Evolutionary conservation across 2,329 filamentous ascomycete species (phyloP), one percentile per base, ranked within the genome.

Genomic region (Colletotrichum tabaci): DNA sequence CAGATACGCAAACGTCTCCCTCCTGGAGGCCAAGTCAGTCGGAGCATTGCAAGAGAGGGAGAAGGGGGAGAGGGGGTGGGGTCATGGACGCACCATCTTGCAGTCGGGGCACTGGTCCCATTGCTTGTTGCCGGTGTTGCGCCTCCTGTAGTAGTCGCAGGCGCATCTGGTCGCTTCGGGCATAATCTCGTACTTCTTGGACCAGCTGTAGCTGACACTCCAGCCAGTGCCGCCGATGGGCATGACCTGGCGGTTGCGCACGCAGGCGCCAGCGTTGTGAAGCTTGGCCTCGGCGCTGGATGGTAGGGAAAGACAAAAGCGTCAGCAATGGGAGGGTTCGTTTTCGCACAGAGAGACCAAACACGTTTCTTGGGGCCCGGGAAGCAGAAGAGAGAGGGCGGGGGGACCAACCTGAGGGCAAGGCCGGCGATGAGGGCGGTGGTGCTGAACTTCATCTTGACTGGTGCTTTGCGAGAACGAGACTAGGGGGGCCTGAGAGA

Each of bases 401-500:
- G 30, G 30, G 30, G 30, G 30, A 9, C 26, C 26, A 26, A 26
- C 26, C 26, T 7, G 30, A 15, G 40, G 15, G 40, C 42, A 65
- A 30, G 30, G 30, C 30, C 30, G 30, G 30, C 30, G 9, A 64
- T n/a, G 26, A 42, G 9, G 13, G 66, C 55, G 42, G 50, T 47
- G 16, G 50, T 55, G 49, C 61, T 44, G 66, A 62, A 56, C 18
- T 62, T 42, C 66, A 68, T 68, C 21, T 57, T 67, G 56, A 61
- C 35, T 9, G 10, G 16, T 42, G 13, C 10, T 18, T 52, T 16
- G 42, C 13, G n/a, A 8, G n/a, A 35, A 30, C 30, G 8, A 9
- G 30, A 30, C 30, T 30, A 55, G 8, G 12, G 42, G 42, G 56
- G 13, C 40, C 44, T 44, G 56, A 60, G 56, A n/a, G 47, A 6